Evolutionary conservation across 2,329 filamentous ascomycete genomes (phyloP).

Genomic region (Boeremia exigua): DNA sequence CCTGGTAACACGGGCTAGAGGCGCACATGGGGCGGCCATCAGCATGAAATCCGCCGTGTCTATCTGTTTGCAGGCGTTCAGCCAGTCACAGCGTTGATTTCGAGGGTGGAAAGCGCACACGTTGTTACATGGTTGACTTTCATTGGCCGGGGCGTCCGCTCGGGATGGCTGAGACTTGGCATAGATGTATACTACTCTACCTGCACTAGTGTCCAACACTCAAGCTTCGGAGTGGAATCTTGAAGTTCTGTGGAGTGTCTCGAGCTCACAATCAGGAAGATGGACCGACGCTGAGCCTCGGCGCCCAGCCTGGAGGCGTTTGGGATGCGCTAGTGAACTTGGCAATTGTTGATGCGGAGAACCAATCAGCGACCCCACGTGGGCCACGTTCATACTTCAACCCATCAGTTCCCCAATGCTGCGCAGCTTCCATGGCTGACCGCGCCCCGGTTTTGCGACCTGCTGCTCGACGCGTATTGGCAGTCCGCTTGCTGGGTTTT

Average conservation of each 20-base stretch:
- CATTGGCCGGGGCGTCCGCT: slow-evolving; percentile 21
- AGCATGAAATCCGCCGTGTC: slow-evolving; percentile 17
- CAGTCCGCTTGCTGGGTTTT: slow-evolving; percentile 5
- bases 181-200: slow-evolving; percentile 6
- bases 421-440: slow-evolving; percentile 4
- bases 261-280: slow-evolving; percentile 12
- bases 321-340: slow-evolving; percentile 11
- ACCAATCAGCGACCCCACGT: slow-evolving; percentile 18
- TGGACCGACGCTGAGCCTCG: slow-evolving; percentile 11
- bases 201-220: slow-evolving; percentile 12
- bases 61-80: slow-evolving; percentile 10
- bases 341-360: slow-evolving; percentile 5
- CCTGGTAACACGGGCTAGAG: slow-evolving; percentile 20
- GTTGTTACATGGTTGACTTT: slow-evolving; percentile 13
- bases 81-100: slow-evolving; percentile 19
- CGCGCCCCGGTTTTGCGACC: slow-evolving; percentile 9
- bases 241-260: slow-evolving; percentile 8
- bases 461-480: slow-evolving; percentile 14
- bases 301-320: slow-evolving; percentile 16
- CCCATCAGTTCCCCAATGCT: background rate
- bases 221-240: slow-evolving; percentile 21
- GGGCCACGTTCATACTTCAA: slow-evolving; percentile 9
- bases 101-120: slow-evolving; percentile 23
- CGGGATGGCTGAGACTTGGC: slow-evolving; percentile 15
- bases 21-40: slow-evolving; percentile 14